Base-by-base conservation (phyloP, 2,329 filamentous ascomycete genomes). In the Xylariaceae sp. region DNA sequence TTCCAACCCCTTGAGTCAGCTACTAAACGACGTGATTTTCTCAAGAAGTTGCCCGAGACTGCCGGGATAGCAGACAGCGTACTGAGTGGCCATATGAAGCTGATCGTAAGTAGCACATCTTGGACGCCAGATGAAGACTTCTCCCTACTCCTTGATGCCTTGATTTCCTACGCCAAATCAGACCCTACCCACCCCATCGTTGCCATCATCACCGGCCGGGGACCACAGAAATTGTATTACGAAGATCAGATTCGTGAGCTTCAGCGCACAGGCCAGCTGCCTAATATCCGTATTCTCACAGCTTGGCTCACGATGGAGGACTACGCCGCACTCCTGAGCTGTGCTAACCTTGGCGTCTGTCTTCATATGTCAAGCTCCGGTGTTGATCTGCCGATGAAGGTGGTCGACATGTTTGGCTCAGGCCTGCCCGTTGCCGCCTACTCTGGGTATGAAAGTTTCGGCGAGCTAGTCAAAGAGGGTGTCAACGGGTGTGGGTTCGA, bases 71-170 rank as follows among this genome's bases (percentile, higher is more conserved):
- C 79, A 1, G 60, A 75, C 7, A 69, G 76, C 38, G 78, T 91
- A 24, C 58, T 79, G 17, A 65, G 71, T 13, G 77, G 78, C 4
- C 69, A 69, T 8, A 77, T 79, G 40, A 81, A 77, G 22, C 73
- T 98, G 3, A 67, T 98, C 7, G 87, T 97, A 29, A 95, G 88
- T 66, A 93, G 89, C 43, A 98, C 93, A 0, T 96, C 90, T 9
- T 98, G 93, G 93, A 98, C 93, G 0, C 80, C 89, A 0, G 93
- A 98, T 57, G 93, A 98, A 63, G 91, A 98, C 64, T 97, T 98
- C 61, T 83, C 82, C 1, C 66, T 98, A 4, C 75, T 98, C 2
- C 83, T 98, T 3, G 81, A 89, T 38, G 90, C 89, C 0, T 72
- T 98, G 0, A 81, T 87, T 9, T 64, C 68, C 7, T 96, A 96